A percentile compares a stretch with the other conserved stretches of the same genome.
phyloP scores from a whole-genome alignment of 108 stramenopile genomes.

The Aurantiochytrium sp. region DNA sequence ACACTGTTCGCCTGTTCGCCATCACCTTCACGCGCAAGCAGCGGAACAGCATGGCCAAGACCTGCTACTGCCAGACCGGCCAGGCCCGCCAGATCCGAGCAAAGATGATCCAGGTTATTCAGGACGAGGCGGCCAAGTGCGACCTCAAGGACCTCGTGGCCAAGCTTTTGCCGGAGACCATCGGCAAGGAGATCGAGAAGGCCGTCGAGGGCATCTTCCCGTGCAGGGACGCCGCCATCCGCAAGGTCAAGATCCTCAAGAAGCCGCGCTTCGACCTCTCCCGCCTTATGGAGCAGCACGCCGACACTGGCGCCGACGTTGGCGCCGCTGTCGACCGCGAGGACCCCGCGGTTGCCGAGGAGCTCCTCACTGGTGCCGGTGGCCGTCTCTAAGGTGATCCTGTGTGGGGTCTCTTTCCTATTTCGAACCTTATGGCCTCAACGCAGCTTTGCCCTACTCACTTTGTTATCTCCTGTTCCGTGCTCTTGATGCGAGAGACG shows the following conservation, averaged over 20 bases:
- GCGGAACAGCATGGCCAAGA: conserved; percentile 89
- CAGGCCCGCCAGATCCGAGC: conserved; percentile 91
- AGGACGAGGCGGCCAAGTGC: conserved; percentile 89
- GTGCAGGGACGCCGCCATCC: conserved; percentile 95
- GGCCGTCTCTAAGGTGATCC: conserved; percentile 63
- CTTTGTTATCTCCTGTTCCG: too few species aligned
- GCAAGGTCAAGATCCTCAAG: conserved; percentile 99
- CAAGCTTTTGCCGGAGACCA: conserved; percentile 87
- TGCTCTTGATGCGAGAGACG: too few species aligned
- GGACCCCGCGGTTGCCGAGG: conserved; percentile 72
- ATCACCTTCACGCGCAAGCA: conserved; percentile 97
- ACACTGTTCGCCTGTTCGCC: conserved; percentile 94
- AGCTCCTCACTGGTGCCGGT: conserved; percentile 74
- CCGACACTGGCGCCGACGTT: conserved; percentile 59
- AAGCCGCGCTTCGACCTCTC: conserved; percentile 99
- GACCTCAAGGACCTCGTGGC: conserved; percentile 95
- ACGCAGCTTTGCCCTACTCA: neutral
- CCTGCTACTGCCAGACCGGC: conserved; percentile 93
- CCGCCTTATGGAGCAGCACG: conserved; percentile 99
- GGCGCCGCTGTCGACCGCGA: conserved; percentile 72
- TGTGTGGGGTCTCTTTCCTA: neutral
- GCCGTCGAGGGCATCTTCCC: conserved; percentile 87
- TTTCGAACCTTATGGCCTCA: conserved; percentile 7
- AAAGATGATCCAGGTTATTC: conserved; percentile 94
- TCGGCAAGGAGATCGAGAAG: conserved; percentile 85